Evolutionary conservation across 768 basidiomycete genomes (phyloP).

Genomic region (Collybiopsis confluens): DNA sequence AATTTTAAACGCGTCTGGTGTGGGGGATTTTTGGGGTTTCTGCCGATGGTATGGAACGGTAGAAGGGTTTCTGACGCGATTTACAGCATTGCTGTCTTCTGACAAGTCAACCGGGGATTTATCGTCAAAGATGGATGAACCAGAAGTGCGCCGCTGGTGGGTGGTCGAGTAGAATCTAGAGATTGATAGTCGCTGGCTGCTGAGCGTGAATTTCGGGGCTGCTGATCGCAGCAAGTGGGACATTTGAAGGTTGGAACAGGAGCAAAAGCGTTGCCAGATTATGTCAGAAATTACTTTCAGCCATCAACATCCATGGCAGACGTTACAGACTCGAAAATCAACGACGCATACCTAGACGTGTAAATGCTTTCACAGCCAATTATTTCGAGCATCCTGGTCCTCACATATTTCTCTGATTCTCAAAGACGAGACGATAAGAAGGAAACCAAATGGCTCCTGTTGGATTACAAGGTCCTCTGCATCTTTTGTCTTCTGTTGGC

Average conservation of each 20-base stretch:
- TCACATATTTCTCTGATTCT: too few species aligned
- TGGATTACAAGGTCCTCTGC: conserved; percentile 72
- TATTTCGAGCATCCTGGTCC: too few species aligned
- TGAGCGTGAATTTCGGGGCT: conserved; percentile 1
- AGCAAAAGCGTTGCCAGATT: neutral
- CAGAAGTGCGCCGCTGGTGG: conserved; percentile 34
- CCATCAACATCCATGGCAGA: too few species aligned
- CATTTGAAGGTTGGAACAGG: conserved; percentile 3
- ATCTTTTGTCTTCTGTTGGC: neutral
- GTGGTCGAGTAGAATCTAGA: conserved; percentile 5
- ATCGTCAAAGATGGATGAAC: conserved; percentile 43
- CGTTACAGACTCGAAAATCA: too few species aligned
- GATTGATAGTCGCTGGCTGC: neutral
- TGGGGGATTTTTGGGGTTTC: conserved; percentile 33
- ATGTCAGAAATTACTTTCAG: neutral
- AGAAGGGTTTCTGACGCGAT: conserved; percentile 34
- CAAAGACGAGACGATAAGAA: conserved; percentile 83
- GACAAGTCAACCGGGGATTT: conserved; percentile 40
- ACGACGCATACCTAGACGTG: too few species aligned
- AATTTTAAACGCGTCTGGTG: conserved; percentile 43
- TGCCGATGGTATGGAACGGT: conserved; percentile 30
- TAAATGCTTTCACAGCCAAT: too few species aligned
- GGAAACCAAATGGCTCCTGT: conserved; percentile 84
- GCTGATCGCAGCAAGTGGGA: neutral
- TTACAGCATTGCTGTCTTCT: conserved; percentile 48